These are phyloP conservation scores for Apiospora kogelbergensis DNA, from an alignment of 2,329 filamentous ascomycete genomes.

Conservation along the genomic window DNA sequence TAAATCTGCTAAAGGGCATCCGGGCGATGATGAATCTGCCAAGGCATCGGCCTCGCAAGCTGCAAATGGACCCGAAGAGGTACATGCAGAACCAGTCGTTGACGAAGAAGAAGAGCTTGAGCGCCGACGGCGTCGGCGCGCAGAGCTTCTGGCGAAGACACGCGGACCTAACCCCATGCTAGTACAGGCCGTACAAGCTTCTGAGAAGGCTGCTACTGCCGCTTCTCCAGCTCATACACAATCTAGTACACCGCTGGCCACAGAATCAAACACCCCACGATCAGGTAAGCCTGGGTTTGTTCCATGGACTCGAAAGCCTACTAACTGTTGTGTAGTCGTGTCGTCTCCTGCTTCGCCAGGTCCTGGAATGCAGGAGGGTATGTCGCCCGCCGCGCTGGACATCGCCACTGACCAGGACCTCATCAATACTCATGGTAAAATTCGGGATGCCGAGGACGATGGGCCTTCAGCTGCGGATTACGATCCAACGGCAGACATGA, in stretches of 20 bases:
- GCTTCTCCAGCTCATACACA: constrained; percentile 42
- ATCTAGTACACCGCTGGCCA: constrained; percentile 40
- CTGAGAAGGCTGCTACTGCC: constrained; percentile 59
- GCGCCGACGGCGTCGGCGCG: constrained; percentile 78
- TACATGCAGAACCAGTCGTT: constrained; percentile 56
- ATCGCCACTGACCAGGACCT: constrained; percentile 67
- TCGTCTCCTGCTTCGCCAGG: constrained; percentile 40
- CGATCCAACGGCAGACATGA: constrained; percentile 74
- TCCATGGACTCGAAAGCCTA: constrained; percentile 15
- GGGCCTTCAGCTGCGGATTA: constrained; percentile 77
- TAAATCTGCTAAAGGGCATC: constrained; percentile 67
- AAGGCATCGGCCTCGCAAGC: constrained; percentile 25
- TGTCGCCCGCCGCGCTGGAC: constrained; percentile 60
- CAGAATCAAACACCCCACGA: constrained; percentile 42
- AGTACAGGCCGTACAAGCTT: constrained; percentile 69
- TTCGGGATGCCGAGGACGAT: constrained; percentile 52
- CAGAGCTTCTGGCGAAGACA: constrained; percentile 83
- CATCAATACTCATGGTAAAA: constrained; percentile 57
- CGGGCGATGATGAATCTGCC: constrained; percentile 36
- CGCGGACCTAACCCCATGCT: constrained; percentile 72
- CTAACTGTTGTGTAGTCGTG: constrained; percentile 23
- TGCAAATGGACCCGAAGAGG: constrained; percentile 44
- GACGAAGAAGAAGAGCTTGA: constrained; percentile 85
- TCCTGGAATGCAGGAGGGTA: constrained; percentile 48
- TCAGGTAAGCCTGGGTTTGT: constrained; percentile 41